Conservation (phyloP, 495 filamentous ascomycete species). For the Hypoxylon intermedium region DNA sequence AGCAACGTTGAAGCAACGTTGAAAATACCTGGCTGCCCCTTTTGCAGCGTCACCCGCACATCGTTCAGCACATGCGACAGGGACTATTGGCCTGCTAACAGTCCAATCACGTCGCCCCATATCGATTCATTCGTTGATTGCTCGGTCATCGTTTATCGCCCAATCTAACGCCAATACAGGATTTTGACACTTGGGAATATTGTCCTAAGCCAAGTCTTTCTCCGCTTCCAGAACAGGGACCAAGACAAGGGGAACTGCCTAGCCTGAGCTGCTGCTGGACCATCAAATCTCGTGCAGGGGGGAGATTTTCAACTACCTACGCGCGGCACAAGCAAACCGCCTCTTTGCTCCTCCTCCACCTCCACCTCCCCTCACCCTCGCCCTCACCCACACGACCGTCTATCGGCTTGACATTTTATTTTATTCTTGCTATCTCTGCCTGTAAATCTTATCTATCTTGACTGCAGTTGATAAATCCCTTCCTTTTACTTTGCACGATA, state of each 20-base stretch:
- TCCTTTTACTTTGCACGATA: conserved; percentile 23
- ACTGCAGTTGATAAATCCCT: conserved; percentile 14
- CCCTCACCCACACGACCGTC: conserved; percentile 24
- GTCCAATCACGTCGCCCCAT: conserved; percentile 25
- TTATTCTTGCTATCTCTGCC: background rate
- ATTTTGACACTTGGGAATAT: conserved; percentile 28
- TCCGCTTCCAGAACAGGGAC: conserved; percentile 29
- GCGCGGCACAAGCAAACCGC: conserved; percentile 35
- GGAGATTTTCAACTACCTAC: conserved; percentile 26
- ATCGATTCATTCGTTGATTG: conserved; percentile 24
- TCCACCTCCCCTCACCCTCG: too few relatives aligned
- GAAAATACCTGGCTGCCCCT: conserved; percentile 9
- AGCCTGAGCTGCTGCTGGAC: conserved; percentile 20
- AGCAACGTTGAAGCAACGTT: conserved; percentile 9
- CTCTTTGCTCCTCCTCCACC: conserved; percentile 13
- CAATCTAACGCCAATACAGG: conserved; percentile 14
- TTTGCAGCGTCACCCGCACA: conserved; percentile 6
- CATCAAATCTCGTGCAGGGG: conserved; percentile 21
- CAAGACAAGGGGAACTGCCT: conserved; percentile 8
- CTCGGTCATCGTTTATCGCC: conserved; percentile 19
- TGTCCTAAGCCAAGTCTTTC: conserved; percentile 26
- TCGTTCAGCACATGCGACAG: background rate
- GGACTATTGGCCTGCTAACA: conserved; percentile 9
- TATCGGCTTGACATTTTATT: conserved; percentile 2
- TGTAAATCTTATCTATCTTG: background rate